phyloP scores from a whole-genome alignment of 2,329 filamentous ascomycete species.

The Xylariaceae sp. region DNA sequence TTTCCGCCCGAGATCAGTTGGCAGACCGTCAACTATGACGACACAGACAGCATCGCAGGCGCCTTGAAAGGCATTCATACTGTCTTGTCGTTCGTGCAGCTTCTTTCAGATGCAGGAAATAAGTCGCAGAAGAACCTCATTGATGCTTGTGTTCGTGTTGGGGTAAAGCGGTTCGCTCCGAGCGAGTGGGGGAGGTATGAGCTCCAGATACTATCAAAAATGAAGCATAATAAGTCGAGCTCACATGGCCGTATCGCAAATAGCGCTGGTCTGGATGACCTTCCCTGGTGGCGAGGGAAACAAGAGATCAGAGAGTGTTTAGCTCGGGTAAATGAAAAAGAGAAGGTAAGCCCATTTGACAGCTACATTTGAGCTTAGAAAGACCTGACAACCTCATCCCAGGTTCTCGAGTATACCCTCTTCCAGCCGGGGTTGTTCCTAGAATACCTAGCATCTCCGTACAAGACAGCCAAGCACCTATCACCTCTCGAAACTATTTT shows the following conservation, averaged over 20 bases:
- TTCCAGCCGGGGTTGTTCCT: conserved; percentile 54
- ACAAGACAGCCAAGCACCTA: conserved; percentile 43
- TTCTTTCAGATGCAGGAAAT: conserved; percentile 30
- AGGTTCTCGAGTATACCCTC: conserved; percentile 53
- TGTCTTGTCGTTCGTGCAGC: conserved; percentile 48
- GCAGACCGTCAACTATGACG: conserved; percentile 42
- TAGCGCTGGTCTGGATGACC: conserved; percentile 21
- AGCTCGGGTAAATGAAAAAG: conserved; percentile 44
- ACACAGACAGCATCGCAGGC: conserved; percentile 34
- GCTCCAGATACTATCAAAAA: too few species aligned
- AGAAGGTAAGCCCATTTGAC: conserved; percentile 30
- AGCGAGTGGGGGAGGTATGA: conserved; percentile 49
- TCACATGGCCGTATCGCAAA: too few species aligned
- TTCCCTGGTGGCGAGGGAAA: conserved; percentile 51
- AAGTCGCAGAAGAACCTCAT: conserved; percentile 53
- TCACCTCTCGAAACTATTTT: conserved; percentile 35
- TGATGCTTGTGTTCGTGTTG: conserved; percentile 54
- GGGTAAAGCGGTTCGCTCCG: conserved; percentile 58
- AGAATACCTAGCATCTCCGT: conserved; percentile 51
- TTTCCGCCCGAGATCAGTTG: conserved; percentile 34
- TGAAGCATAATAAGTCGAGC: too few species aligned
- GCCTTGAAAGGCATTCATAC: conserved; percentile 46
- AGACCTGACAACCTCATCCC: neutral
- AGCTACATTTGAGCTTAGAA: neutral
- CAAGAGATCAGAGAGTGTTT: conserved; percentile 47